Evolutionary conservation across 2,329 filamentous ascomycete genomes (phyloP).

Genomic region (Penicillium sumatraense): DNA sequence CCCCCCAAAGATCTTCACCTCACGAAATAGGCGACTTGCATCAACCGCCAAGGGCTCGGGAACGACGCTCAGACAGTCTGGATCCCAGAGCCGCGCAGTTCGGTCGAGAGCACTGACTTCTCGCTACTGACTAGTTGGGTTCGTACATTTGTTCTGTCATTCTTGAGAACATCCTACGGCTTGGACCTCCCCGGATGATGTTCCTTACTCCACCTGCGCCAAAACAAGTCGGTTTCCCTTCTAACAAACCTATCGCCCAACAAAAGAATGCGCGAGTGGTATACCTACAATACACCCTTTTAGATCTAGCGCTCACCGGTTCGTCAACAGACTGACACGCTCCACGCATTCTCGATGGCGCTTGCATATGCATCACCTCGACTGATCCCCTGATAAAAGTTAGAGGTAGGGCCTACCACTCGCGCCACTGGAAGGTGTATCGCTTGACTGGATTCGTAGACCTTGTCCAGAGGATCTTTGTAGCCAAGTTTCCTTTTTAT

Average conservation of each 20-base stretch:
- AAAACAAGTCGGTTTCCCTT: background rate
- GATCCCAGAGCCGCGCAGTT: slow-evolving; percentile 12
- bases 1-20: background rate
- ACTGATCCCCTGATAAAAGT: background rate
- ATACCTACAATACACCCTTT: background rate
- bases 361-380: background rate
- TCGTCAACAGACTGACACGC: background rate
- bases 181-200: background rate
- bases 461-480: background rate
- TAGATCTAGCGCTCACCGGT: background rate
- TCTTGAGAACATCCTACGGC: slow-evolving; percentile 6
- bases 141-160: slow-evolving; percentile 8
- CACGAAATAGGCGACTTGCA: slow-evolving; percentile 6
- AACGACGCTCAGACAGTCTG: slow-evolving; percentile 12
- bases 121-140: slow-evolving; percentile 6
- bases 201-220: background rate
- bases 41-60: slow-evolving; percentile 14
- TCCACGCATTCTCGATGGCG: background rate
- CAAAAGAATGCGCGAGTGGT: background rate
- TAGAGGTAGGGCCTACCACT: background rate
- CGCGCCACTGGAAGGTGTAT: background rate
- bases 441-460: background rate
- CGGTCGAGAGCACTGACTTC: background rate
- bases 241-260: background rate
- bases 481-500: background rate